phyloP scores from a whole-genome alignment of 257 asterid species.

The Mitragyna speciosa region DNA sequence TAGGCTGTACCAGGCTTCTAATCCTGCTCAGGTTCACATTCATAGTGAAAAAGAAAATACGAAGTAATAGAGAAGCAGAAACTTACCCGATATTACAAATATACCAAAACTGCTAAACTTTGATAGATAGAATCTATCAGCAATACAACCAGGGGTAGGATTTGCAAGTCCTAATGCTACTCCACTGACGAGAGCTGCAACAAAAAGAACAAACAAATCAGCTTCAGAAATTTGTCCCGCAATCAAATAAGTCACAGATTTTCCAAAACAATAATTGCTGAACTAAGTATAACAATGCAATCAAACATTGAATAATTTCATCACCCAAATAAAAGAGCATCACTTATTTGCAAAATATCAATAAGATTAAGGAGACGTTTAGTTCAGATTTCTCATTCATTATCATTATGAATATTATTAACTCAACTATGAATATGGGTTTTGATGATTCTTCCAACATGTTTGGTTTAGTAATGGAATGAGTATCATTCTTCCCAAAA shows the following conservation, averaged over 20 bases:
- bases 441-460: too few species aligned
- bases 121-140: slow-evolving; percentile 65
- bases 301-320: background rate
- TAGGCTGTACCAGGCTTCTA: background rate
- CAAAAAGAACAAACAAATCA: slow-evolving; percentile 13
- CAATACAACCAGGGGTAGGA: slow-evolving; percentile 87
- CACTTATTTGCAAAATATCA: background rate
- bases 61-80: slow-evolving; percentile 7
- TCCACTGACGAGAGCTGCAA: slow-evolving; percentile 85
- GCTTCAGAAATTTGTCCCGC: background rate
- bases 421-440: too few species aligned
- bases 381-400: too few species aligned
- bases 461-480: too few species aligned
- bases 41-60: background rate
- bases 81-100: slow-evolving; percentile 72
- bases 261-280: background rate
- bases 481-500: too few species aligned
- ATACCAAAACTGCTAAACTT: slow-evolving; percentile 85
- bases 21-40: background rate
- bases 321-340: background rate
- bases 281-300: background rate
- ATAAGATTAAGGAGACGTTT: too few species aligned
- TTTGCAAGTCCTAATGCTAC: slow-evolving; percentile 75
- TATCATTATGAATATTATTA: too few species aligned
- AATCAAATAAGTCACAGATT: background rate